Conservation (phyloP, 352 stramenopile species). For the Phytophthora sojae region DNA sequence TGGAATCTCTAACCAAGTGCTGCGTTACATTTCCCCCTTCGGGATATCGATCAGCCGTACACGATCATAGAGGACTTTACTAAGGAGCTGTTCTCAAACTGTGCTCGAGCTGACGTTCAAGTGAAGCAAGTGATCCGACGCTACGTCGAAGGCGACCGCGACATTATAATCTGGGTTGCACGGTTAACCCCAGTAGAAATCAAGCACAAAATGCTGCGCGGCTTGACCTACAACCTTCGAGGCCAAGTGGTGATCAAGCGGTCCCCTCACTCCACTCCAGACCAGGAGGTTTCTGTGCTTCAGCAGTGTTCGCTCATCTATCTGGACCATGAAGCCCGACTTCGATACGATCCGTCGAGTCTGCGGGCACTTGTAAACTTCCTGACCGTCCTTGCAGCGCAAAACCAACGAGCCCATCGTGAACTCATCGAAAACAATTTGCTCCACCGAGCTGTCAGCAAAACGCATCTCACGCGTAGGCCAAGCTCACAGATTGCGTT, state of each 20-base stretch:
- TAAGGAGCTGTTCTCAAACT: constrained; percentile 3
- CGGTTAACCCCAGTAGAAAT: neutral
- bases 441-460: constrained; percentile 2
- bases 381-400: constrained; percentile 17
- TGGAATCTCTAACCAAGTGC: neutral
- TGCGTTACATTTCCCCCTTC: neutral
- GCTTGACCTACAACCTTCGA: constrained; percentile 3
- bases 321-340: constrained; percentile 18
- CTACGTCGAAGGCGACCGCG: constrained; percentile 3
- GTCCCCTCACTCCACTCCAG: constrained; percentile 6
- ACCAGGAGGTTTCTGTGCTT: constrained; percentile 7
- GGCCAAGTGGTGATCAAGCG: constrained; percentile 6
- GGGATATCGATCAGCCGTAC: constrained; percentile 1
- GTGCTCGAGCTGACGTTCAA: neutral
- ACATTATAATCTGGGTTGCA: constrained; percentile 6
- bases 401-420: constrained; percentile 22
- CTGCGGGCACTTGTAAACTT: constrained; percentile 13
- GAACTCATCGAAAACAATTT: constrained; percentile 17
- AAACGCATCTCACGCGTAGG: neutral
- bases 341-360: constrained; percentile 19
- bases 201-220: constrained; percentile 7
- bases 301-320: constrained; percentile 28
- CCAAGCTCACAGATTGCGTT: neutral
- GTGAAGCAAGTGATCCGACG: constrained; percentile 1
- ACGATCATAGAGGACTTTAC: constrained; percentile 2